Evolutionary conservation across 2,329 filamentous ascomycete species (phyloP).

Genomic region (Fusarium coffeatum): DNA sequence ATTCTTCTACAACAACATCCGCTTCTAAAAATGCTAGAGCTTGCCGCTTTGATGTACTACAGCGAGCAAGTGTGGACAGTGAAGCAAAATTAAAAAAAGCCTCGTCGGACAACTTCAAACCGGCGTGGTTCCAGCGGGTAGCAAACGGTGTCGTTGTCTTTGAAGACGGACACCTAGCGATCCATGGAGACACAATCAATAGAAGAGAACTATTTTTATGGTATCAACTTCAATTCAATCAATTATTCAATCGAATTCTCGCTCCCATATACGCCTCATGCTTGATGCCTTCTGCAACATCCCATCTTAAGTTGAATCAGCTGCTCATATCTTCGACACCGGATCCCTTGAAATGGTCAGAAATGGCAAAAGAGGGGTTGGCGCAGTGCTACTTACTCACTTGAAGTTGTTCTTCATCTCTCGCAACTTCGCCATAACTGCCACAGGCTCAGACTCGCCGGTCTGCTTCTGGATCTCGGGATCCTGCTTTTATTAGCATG

Average conservation of each 20-base stretch:
- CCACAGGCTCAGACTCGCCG: constrained; percentile 80
- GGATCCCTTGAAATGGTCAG: constrained; percentile 33
- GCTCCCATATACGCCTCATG: constrained; percentile 1
- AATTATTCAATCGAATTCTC: constrained; percentile 8
- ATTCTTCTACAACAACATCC: constrained; percentile 18
- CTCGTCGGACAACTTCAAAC: constrained; percentile 41
- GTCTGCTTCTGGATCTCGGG: constrained; percentile 86
- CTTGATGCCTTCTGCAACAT: neutral
- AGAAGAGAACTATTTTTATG: constrained; percentile 2
- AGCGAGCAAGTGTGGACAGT: constrained; percentile 76
- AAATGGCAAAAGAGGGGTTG: neutral
- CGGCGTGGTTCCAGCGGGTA: constrained; percentile 47
- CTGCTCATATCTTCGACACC: constrained; percentile 50
- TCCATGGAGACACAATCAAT: constrained; percentile 52
- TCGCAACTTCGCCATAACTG: constrained; percentile 86
- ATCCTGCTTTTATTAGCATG: constrained; percentile 63
- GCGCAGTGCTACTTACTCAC: constrained; percentile 58
- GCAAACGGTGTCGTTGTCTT: constrained; percentile 46
- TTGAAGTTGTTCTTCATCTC: constrained; percentile 89
- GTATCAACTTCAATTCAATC: constrained; percentile 4
- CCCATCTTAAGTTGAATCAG: neutral
- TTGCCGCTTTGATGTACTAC: constrained; percentile 67
- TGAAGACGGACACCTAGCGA: constrained; percentile 49
- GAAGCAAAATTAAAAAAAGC: constrained; percentile 69
- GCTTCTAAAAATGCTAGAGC: constrained; percentile 76